Conservation (phyloP, 805 yeast species). For the Metschnikowia santaceciliae region DNA sequence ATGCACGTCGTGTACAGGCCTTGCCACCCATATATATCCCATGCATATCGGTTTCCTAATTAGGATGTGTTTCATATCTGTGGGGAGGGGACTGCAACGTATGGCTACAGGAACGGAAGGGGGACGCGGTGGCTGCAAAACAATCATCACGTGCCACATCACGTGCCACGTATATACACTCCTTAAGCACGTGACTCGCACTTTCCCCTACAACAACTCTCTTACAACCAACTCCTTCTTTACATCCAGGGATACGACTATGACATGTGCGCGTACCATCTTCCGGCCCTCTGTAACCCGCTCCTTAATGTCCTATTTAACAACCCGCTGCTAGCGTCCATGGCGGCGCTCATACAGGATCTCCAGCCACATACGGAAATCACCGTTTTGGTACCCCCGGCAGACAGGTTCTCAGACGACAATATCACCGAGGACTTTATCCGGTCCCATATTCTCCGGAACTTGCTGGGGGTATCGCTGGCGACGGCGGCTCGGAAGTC, state of each 20-base stretch:
- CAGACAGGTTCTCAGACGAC: slow-evolving; percentile 43
- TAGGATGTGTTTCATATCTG: no score
- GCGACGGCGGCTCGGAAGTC: slow-evolving; percentile 26
- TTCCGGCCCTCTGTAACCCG: slow-evolving; percentile 59
- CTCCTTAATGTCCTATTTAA: slow-evolving; percentile 62
- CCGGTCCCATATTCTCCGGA: slow-evolving; percentile 55
- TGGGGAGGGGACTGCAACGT: no score
- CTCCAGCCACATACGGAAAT: slow-evolving; percentile 48
- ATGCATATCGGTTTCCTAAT: no score
- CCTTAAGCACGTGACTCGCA: background rate
- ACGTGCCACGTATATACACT: background rate
- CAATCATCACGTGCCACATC: no score
- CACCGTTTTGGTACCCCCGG: slow-evolving; percentile 62
- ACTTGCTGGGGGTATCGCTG: slow-evolving; percentile 18
- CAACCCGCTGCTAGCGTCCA: slow-evolving; percentile 43
- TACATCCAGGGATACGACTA: background rate
- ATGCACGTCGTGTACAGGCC: no score
- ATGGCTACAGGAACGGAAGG: no score
- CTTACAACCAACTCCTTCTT: background rate
- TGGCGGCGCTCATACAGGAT: slow-evolving; percentile 44
- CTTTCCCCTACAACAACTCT: background rate
- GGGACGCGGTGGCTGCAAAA: background rate
- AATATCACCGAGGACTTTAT: slow-evolving; percentile 57
- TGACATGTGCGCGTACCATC: slow-evolving; percentile 23
- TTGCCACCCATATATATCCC: no score